Percentiles rank a stretch among this genome's conserved stretches.
Conservation (phyloP, 2,329 filamentous ascomycete genomes). For the Nannizzia gypsea region DNA sequence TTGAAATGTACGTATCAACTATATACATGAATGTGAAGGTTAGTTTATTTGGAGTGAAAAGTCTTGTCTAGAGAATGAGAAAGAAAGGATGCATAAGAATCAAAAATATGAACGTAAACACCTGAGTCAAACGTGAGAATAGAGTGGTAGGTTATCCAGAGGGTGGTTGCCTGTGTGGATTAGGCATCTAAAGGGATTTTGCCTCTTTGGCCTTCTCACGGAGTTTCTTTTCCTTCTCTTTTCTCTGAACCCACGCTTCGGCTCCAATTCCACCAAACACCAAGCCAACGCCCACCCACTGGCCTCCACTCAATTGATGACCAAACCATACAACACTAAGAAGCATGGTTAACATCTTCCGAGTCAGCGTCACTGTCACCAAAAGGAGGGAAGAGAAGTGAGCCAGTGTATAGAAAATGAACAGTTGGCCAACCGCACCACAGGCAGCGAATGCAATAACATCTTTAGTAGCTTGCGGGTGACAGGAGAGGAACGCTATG, state of each 20-base stretch:
- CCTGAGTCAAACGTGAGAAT: neutral
- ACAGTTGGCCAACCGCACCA: constrained; percentile 87
- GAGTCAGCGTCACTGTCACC: constrained; percentile 90
- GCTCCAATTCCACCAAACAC: constrained; percentile 94
- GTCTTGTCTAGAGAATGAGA: neutral
- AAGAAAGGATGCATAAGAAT: neutral
- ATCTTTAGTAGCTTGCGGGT: constrained; percentile 75
- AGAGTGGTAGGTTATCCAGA: neutral
- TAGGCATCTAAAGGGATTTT: neutral
- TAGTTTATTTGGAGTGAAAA: neutral
- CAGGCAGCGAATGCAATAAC: constrained; percentile 82
- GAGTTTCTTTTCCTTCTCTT: constrained; percentile 75
- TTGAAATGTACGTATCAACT: neutral
- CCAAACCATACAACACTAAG: constrained; percentile 91
- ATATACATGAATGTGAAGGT: constrained; percentile 3
- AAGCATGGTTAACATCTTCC: constrained; percentile 99
- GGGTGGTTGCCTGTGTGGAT: neutral
- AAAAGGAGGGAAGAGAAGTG: constrained; percentile 85
- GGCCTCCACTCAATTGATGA: constrained; percentile 72
- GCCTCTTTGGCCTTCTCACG: constrained; percentile 40
- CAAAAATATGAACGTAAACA: neutral
- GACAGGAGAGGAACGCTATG: constrained; percentile 62
- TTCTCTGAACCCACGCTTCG: constrained; percentile 67
- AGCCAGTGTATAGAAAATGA: constrained; percentile 92
- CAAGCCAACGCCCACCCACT: constrained; percentile 83